Percentiles rank a stretch among this genome's conserved stretches.
Conservation (phyloP, 768 basidiomycete genomes). For the Termitomyces sp. region DNA sequence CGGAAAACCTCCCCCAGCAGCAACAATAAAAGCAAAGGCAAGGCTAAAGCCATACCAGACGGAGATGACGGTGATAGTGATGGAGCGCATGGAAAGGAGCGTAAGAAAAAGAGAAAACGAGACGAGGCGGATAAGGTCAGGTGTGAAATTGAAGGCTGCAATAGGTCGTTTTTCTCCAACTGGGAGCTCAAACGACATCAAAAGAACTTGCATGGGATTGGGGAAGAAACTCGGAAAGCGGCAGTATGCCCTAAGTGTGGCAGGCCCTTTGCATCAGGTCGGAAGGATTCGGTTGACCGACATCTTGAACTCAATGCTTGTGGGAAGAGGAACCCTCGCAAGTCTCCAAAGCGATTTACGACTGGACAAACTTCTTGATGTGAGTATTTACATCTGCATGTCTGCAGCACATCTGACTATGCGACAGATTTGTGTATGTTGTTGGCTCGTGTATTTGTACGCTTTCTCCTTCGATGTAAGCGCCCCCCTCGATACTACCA, state of each 20-base stretch:
- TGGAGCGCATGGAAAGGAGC: neutral
- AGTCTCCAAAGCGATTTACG: neutral
- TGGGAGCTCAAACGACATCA: slow-evolving; percentile 7
- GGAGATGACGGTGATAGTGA: neutral
- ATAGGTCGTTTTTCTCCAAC: slow-evolving; percentile 5
- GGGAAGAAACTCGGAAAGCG: neutral
- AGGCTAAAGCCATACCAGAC: neutral
- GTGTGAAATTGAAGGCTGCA: slow-evolving; percentile 2
- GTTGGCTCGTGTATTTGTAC: neutral
- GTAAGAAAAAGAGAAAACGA: slow-evolving; percentile 1
- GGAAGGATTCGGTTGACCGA: slow-evolving; percentile 5
- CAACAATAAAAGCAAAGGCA: neutral
- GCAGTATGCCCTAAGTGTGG: slow-evolving; percentile 1
- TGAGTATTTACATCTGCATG: neutral
- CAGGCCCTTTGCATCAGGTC: neutral
- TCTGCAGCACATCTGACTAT: neutral
- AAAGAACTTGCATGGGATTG: slow-evolving; percentile 2
- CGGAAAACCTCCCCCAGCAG: neutral
- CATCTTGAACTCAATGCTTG: slow-evolving; percentile 3
- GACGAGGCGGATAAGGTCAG: neutral
- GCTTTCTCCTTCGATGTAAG: neutral
- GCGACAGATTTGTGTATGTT: neutral
- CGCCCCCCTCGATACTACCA: no score
- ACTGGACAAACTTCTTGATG: neutral
- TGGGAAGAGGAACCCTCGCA: slow-evolving; percentile 6